Evolutionary conservation across 2,329 filamentous ascomycete genomes (phyloP), one percentile per base, ranked within the genome.

Genomic region (Paecilomyces fulvus): DNA sequence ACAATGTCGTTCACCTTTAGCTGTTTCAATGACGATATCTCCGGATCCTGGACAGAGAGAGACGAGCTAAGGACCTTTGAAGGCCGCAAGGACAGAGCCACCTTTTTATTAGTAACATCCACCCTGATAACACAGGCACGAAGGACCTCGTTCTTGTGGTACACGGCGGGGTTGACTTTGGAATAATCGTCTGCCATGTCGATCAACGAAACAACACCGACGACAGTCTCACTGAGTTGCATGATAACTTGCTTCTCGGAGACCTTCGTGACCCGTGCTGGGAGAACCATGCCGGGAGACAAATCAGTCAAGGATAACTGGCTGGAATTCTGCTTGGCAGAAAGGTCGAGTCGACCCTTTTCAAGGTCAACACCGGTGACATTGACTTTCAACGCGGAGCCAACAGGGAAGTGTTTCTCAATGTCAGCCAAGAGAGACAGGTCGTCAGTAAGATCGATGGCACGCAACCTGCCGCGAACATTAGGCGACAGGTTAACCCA

Each of bases 401-500:
- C 94, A 43, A 96, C 73, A 0, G 94, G 92, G 72, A 95, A 97
- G 72, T 90, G 89, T 60, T 83, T 81, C 51, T 85, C 80, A 2
- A 96, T 75, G 64, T 96, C 83, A 30, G 86, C 83, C 33, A 96
- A 77, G 55, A 89, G 80, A 7, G 90, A 88, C 51, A 95, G 76
- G 70, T 97, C 91, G 65, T 96, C 89, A 0, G 90, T 91, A 8
- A 94, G 83, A 67, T 97, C 92, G 70, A 94, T 84, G 59, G 88
- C 82, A 55, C 85, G 84, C 56, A 99, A 83, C 53, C 91, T 85
- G 56, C 94, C 94, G 58, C 92, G 86, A 14, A 99, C 85, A 54
- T 87, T 90, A 6, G 94, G 91, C 1, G 92, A 90, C 21, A 99
- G 75, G 67, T 91, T 96, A 50, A 95, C 87, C 92, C 94, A 97